phyloP scores from a whole-genome alignment of 192 early-diverging fungal genomes.

The Coemansia sp. region DNA sequence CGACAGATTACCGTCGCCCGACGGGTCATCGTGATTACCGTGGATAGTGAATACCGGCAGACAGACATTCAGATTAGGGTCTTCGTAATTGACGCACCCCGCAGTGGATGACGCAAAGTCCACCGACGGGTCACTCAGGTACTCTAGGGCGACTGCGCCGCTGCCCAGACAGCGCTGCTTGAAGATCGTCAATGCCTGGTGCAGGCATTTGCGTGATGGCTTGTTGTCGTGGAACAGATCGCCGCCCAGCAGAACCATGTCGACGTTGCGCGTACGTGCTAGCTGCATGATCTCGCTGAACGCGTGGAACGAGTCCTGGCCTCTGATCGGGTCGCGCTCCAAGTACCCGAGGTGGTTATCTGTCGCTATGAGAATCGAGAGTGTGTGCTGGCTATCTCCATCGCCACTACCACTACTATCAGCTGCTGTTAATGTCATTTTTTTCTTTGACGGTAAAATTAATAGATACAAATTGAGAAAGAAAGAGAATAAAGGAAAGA shows the following conservation, averaged over 20 bases:
- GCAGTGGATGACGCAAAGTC: slow-evolving; percentile 68
- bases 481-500: slow-evolving; percentile 3
- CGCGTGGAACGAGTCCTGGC: slow-evolving; percentile 80
- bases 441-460: too few species aligned
- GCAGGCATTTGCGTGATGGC: slow-evolving; percentile 78
- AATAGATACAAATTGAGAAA: neutral
- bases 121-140: slow-evolving; percentile 74
- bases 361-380: slow-evolving; percentile 79
- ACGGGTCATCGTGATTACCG: slow-evolving; percentile 97
- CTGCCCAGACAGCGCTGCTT: slow-evolving; percentile 71
- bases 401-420: neutral
- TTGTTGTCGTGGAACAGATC: slow-evolving; percentile 97
- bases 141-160: slow-evolving; percentile 66
- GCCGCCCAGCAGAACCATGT: slow-evolving; percentile 92
- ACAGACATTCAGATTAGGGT: slow-evolving; percentile 83
- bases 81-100: slow-evolving; percentile 86
- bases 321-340: slow-evolving; percentile 87
- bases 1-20: slow-evolving; percentile 80
- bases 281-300: slow-evolving; percentile 90
- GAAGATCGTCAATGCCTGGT: slow-evolving; percentile 72
- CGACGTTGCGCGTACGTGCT: slow-evolving; percentile 67
- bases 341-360: slow-evolving; percentile 95
- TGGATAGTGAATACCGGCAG: slow-evolving; percentile 96
- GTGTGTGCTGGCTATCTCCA: slow-evolving; percentile 16
- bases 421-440: neutral